Evolutionary conservation across 768 basidiomycete genomes (phyloP).

Genomic region (Phanerochaete carnosa): DNA sequence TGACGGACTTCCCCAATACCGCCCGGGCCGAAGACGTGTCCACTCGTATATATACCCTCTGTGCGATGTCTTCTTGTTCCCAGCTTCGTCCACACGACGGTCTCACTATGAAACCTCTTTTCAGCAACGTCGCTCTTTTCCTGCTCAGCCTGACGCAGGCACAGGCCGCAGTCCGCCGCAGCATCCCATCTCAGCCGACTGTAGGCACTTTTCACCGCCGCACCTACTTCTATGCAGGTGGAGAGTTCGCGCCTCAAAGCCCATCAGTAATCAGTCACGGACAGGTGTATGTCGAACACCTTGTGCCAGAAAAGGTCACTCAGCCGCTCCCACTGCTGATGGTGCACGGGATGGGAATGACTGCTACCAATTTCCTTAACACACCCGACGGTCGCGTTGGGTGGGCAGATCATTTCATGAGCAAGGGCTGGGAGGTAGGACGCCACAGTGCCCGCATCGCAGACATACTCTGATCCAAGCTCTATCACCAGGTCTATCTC

Average conservation of each 20-base stretch:
- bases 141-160: too few relatives aligned
- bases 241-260: not conserved
- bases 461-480: not conserved
- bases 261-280: not conserved
- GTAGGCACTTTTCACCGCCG: not conserved
- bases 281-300: constrained; percentile 4
- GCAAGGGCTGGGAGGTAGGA: not conserved
- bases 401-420: constrained; percentile 2
- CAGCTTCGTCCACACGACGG: too few relatives aligned
- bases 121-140: too few relatives aligned
- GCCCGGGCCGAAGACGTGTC: too few relatives aligned
- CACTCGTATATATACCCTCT: too few relatives aligned
- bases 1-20: too few relatives aligned
- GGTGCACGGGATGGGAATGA: not conserved
- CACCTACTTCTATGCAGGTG: not conserved
- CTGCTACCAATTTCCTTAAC: constrained; percentile 1
- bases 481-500: not conserved
- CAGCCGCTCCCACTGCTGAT: not conserved
- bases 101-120: too few relatives aligned
- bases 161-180: too few relatives aligned
- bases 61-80: too few relatives aligned
- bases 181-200: not conserved
- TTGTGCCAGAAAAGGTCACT: not conserved
- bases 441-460: too few relatives aligned
- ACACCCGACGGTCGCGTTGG: constrained; percentile 3